A percentile compares a stretch with the other conserved stretches of the same genome.
These are phyloP conservation scores for Artomyces pyxidatus DNA, from an alignment of 768 basidiomycete species.

Conservation along the genomic window DNA sequence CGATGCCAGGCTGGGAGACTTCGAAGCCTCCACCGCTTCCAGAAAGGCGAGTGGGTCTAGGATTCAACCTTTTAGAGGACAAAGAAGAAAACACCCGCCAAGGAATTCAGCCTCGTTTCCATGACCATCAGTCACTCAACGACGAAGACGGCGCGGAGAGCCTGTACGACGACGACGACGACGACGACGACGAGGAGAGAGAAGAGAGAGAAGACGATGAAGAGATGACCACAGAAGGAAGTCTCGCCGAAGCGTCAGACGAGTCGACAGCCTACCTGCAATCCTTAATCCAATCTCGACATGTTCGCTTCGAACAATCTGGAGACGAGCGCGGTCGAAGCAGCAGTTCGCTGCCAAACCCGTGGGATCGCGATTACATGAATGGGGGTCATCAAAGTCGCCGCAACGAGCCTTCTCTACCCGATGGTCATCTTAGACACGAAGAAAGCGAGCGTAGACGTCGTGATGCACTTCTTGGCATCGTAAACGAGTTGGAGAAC, in stretches of 20 bases:
- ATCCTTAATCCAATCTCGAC: background rate
- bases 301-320: background rate
- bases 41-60: background rate
- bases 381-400: background rate
- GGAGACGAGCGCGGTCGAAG: background rate
- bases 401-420: background rate
- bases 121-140: background rate
- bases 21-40: background rate
- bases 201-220: constrained; percentile 5
- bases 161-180: constrained; percentile 14
- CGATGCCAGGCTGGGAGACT: background rate
- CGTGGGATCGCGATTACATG: background rate
- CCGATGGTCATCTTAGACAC: background rate
- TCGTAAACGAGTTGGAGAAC: constrained; percentile 27
- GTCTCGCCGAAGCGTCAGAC: background rate
- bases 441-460: constrained; percentile 18
- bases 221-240: constrained; percentile 10
- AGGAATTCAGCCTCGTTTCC: background rate
- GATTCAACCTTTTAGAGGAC: background rate
- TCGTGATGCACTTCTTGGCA: constrained; percentile 29
- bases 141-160: constrained; percentile 14
- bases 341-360: background rate
- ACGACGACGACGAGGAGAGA: constrained; percentile 9
- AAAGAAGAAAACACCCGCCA: background rate
- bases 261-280: background rate